phyloP scores from a whole-genome alignment of 2,329 filamentous ascomycete species.

The Fusarium graminum region DNA sequence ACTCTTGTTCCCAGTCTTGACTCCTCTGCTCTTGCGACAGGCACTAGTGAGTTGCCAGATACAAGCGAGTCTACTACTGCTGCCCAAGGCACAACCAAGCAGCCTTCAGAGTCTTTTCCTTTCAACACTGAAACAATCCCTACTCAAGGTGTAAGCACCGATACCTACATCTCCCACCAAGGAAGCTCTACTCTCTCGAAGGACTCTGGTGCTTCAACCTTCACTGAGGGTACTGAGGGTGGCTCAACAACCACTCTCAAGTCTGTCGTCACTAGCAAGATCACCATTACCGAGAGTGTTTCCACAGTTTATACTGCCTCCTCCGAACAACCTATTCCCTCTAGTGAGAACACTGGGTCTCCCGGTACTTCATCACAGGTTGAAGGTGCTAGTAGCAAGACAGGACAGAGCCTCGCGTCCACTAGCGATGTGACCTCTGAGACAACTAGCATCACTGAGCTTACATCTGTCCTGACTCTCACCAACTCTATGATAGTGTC shows the following conservation, averaged over 20 bases:
- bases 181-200: constrained; percentile 7
- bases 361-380: not conserved
- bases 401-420: constrained; percentile 14
- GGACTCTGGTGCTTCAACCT: not conserved
- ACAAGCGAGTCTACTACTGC: constrained; percentile 2
- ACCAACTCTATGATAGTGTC: constrained; percentile 8
- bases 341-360: not conserved
- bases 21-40: constrained; percentile 36
- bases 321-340: not conserved
- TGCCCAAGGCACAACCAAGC: not conserved
- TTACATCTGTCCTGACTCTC: constrained; percentile 20
- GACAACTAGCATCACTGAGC: not conserved
- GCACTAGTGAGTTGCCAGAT: constrained; percentile 14
- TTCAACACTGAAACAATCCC: not conserved
- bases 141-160: constrained; percentile 7
- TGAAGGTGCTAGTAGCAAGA: constrained; percentile 6
- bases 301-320: constrained; percentile 17
- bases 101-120: not conserved
- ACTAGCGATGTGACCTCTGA: not conserved
- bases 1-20: constrained; percentile 28
- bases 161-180: constrained; percentile 12
- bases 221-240: not conserved
- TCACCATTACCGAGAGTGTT: constrained; percentile 17
- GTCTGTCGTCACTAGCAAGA: constrained; percentile 26
- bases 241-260: constrained; percentile 22